A percentile compares a stretch with the other conserved stretches of the same genome.
phyloP scores from a whole-genome alignment of 371 early-diverging fungal species.

The Apophysomyces sp. region DNA sequence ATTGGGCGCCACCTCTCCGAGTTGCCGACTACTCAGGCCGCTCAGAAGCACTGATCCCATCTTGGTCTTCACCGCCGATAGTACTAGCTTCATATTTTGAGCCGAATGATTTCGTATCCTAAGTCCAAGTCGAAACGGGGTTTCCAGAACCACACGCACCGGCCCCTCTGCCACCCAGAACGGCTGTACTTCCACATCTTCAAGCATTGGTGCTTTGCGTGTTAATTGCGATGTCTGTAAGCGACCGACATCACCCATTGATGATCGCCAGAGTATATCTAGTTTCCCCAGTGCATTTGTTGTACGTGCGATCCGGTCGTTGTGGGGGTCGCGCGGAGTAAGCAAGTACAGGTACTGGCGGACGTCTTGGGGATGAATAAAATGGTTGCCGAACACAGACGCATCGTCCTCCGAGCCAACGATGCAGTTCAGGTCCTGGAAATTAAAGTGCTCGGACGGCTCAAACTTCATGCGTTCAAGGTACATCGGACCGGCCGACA shows the following conservation, averaged over 20 bases:
- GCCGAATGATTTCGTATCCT: slow-evolving; percentile 54
- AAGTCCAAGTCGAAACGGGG: slow-evolving; percentile 64
- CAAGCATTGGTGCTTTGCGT: slow-evolving; percentile 77
- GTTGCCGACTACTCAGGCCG: slow-evolving; percentile 62
- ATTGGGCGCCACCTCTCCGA: slow-evolving; percentile 69
- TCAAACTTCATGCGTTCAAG: slow-evolving; percentile 90
- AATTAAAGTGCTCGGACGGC: slow-evolving; percentile 69
- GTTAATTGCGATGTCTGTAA: slow-evolving; percentile 94
- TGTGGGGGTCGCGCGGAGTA: slow-evolving; percentile 55
- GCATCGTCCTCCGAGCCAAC: slow-evolving; percentile 12
- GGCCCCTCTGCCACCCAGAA: slow-evolving; percentile 36
- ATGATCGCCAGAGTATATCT: slow-evolving; percentile 91
- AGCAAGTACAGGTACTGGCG: slow-evolving; percentile 91
- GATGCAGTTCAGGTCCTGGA: slow-evolving; percentile 63
- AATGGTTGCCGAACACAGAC: slow-evolving; percentile 59
- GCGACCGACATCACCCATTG: slow-evolving; percentile 84
- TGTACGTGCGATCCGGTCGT: slow-evolving; percentile 65
- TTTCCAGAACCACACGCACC: slow-evolving; percentile 50
- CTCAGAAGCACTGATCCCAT: slow-evolving; percentile 83
- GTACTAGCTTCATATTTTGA: slow-evolving; percentile 64
- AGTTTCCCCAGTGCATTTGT: slow-evolving; percentile 89
- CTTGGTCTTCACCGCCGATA: slow-evolving; percentile 73
- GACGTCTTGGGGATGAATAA: slow-evolving; percentile 77
- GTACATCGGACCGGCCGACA: slow-evolving; percentile 76
- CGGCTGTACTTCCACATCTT: slow-evolving; percentile 74